These are phyloP conservation scores for Lablab purpureus DNA, from an alignment of 306 rosid species.

Conservation along the genomic window DNA sequence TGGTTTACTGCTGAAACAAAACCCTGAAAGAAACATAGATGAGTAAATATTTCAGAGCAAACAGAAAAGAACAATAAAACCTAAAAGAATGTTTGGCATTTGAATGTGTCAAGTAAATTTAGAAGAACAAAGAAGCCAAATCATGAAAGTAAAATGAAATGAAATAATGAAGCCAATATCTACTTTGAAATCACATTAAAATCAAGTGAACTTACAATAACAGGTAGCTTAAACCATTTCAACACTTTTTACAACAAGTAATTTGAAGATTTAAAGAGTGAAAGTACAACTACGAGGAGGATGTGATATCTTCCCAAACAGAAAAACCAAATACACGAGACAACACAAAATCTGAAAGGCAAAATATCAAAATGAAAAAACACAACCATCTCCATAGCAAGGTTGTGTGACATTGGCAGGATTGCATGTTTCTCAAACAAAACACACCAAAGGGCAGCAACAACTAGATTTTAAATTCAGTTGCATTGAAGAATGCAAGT, in stretches of 20 bases:
- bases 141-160: constrained; percentile 19
- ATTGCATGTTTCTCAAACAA: neutral
- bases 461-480: neutral
- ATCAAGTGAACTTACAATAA: neutral
- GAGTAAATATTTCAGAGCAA: constrained; percentile 1
- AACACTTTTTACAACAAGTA: neutral
- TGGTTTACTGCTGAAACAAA: constrained; percentile 82
- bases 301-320: constrained; percentile 23
- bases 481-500: neutral
- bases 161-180: constrained; percentile 13
- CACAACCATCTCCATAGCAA: too few relatives aligned
- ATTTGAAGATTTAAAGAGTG: neutral
- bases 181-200: constrained; percentile 10
- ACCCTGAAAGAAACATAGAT: constrained; percentile 66
- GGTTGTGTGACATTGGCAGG: too few relatives aligned
- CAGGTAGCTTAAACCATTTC: neutral
- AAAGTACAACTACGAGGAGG: neutral
- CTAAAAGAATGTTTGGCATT: neutral
- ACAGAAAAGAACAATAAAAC: constrained; percentile 23
- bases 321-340: neutral
- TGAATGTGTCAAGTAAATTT: constrained; percentile 21
- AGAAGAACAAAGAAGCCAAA: constrained; percentile 33
- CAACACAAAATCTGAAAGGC: too few relatives aligned
- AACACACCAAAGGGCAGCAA: neutral
- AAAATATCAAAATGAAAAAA: too few relatives aligned